Percentiles rank a stretch among this genome's conserved stretches.
These are phyloP conservation scores for Epichloe typhina DNA, from an alignment of 2,329 filamentous ascomycete genomes.

Conservation along the genomic window DNA sequence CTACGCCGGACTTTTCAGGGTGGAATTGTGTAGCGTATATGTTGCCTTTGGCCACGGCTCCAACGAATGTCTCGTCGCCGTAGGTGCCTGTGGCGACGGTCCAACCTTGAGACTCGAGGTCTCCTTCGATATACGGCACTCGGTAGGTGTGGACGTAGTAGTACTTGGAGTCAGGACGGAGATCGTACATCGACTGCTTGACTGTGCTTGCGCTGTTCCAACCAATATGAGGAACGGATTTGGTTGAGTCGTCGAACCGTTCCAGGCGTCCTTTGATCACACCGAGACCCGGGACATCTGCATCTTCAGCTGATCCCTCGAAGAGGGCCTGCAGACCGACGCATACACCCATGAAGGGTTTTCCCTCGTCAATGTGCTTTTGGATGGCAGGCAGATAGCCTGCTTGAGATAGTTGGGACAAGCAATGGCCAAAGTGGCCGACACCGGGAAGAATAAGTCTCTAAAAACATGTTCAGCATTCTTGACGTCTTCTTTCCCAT, in stretches of 20 bases:
- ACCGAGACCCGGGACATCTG: conserved; percentile 58
- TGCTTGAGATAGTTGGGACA: conserved; percentile 68
- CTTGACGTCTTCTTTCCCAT: neutral
- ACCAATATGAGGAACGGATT: conserved; percentile 96
- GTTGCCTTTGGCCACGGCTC: conserved; percentile 75
- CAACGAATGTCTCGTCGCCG: conserved; percentile 79
- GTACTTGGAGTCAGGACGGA: conserved; percentile 78
- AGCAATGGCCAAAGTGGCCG: conserved; percentile 93
- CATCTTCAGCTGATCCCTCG: conserved; percentile 68
- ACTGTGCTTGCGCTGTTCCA: conserved; percentile 81
- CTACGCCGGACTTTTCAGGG: conserved; percentile 89
- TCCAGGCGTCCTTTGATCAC: conserved; percentile 58
- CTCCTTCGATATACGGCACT: conserved; percentile 57
- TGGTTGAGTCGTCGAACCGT: conserved; percentile 63
- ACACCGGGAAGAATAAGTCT: conserved; percentile 93
- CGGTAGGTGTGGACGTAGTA: conserved; percentile 98
- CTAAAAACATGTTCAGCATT: conserved; percentile 27
- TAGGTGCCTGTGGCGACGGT: conserved; percentile 83
- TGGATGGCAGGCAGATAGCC: conserved; percentile 75
- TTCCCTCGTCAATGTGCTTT: conserved; percentile 75
- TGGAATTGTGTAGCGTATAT: conserved; percentile 92
- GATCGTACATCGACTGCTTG: conserved; percentile 53
- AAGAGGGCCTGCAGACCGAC: conserved; percentile 90
- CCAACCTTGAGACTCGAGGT: conserved; percentile 76
- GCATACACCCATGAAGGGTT: conserved; percentile 96